These are phyloP conservation scores for Malus hybrid DNA, from an alignment of 331 rosid genomes.

Conservation along the genomic window DNA sequence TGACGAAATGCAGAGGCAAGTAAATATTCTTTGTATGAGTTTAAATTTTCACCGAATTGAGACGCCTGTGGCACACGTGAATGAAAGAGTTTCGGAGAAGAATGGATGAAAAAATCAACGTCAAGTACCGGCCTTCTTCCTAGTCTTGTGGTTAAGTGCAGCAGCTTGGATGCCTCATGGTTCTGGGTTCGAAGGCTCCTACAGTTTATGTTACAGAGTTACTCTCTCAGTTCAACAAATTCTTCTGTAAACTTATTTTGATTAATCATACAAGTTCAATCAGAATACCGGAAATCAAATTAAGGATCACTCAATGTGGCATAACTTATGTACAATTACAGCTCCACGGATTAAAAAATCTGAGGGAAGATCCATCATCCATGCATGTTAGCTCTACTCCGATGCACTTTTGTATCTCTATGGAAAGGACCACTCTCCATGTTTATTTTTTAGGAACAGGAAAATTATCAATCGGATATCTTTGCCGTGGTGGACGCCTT, in stretches of 20 bases:
- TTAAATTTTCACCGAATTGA: too few relatives aligned
- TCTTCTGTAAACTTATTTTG: slow-evolving; percentile 6
- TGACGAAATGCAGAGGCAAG: too few relatives aligned
- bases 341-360: neutral
- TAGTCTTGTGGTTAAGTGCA: too few relatives aligned
- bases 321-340: neutral
- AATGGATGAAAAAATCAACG: too few relatives aligned
- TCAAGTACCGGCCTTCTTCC: too few relatives aligned
- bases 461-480: neutral
- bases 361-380: neutral
- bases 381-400: neutral
- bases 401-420: neutral
- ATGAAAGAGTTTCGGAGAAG: too few relatives aligned
- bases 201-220: too few relatives aligned
- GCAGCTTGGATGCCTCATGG: too few relatives aligned
- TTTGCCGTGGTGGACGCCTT: too few relatives aligned
- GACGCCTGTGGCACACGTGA: too few relatives aligned
- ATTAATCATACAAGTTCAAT: slow-evolving; percentile 4
- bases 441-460: slow-evolving; percentile 7
- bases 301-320: neutral
- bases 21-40: too few relatives aligned
- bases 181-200: too few relatives aligned
- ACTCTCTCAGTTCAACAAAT: neutral
- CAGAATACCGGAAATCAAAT: neutral
- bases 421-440: neutral